Evolutionary conservation across 2,329 filamentous ascomycete species (phyloP).

Genomic region (Cercospora zeae-maydis): DNA sequence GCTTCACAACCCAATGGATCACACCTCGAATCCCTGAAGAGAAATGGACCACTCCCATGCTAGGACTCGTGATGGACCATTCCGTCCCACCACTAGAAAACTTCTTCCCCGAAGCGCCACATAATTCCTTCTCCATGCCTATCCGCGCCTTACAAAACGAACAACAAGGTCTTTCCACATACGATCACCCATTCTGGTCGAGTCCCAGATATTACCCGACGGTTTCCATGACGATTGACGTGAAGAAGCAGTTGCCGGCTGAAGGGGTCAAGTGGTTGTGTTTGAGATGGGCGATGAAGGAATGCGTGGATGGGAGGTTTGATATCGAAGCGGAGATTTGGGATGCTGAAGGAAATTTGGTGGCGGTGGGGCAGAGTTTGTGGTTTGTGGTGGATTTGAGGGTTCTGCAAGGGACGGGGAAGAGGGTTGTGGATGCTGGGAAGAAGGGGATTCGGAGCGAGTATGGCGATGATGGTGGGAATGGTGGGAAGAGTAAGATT

Average conservation of each 20-base stretch:
- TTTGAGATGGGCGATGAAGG: conserved; percentile 20
- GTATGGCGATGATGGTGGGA: neutral
- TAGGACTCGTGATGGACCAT: conserved; percentile 20
- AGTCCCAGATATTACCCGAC: conserved; percentile 21
- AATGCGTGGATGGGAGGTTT: conserved; percentile 21
- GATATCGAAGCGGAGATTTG: conserved; percentile 25
- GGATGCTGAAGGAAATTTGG: conserved; percentile 19
- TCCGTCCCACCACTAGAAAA: conserved; percentile 19
- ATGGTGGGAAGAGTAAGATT: conserved; percentile 3
- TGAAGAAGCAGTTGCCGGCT: conserved; percentile 20
- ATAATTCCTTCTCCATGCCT: conserved; percentile 9
- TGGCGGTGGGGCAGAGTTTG: conserved; percentile 19
- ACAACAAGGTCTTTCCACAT: neutral
- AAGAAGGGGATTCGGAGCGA: conserved; percentile 4
- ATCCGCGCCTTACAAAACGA: conserved; percentile 6
- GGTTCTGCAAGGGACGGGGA: neutral
- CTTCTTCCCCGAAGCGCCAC: conserved; percentile 16
- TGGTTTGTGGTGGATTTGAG: conserved; percentile 18
- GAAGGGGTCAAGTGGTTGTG: conserved; percentile 26
- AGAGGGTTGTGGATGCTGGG: neutral
- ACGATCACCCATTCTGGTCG: conserved; percentile 18
- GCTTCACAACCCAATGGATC: conserved; percentile 18
- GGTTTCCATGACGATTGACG: conserved; percentile 22
- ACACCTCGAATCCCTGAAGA: conserved; percentile 15
- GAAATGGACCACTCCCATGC: conserved; percentile 17